Percentiles rank a stretch among this genome's conserved stretches.
Conservation (phyloP, 306 rosid genomes). For the Carpinus viminea region DNA sequence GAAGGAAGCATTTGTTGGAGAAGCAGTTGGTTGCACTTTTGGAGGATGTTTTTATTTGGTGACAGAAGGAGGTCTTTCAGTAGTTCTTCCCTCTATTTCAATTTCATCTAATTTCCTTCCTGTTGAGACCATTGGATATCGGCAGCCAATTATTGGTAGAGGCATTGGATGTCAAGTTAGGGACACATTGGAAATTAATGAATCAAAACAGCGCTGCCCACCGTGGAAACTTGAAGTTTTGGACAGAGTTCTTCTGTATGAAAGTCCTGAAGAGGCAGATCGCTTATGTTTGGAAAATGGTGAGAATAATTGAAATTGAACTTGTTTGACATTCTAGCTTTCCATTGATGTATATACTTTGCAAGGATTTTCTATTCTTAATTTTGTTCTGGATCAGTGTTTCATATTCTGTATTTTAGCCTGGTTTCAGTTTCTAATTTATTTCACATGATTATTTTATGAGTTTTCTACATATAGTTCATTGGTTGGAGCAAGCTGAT, state of each 20-base stretch:
- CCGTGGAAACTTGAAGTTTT: slow-evolving; percentile 80
- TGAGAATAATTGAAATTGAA: slow-evolving; percentile 42
- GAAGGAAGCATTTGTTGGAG: slow-evolving; percentile 62
- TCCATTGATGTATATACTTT: not conserved
- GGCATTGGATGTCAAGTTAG: slow-evolving; percentile 44
- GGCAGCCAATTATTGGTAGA: slow-evolving; percentile 43
- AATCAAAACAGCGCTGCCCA: slow-evolving; percentile 44
- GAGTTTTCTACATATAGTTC: not conserved
- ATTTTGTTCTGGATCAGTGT: not conserved
- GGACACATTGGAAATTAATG: slow-evolving; percentile 48
- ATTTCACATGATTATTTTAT: too few species aligned
- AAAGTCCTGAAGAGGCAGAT: slow-evolving; percentile 78
- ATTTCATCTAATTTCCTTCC: slow-evolving; percentile 63
- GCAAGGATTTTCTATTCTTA: not conserved
- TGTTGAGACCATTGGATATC: slow-evolving; percentile 56
- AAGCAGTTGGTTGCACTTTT: slow-evolving; percentile 82
- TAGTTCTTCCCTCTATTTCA: slow-evolving; percentile 76
- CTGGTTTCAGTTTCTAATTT: not conserved
- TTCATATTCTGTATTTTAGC: not conserved
- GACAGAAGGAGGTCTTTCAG: slow-evolving; percentile 74
- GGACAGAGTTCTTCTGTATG: slow-evolving; percentile 85
- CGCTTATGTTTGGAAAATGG: slow-evolving; percentile 83
- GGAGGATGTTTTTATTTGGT: slow-evolving; percentile 82
- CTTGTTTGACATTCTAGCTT: slow-evolving; percentile 11
- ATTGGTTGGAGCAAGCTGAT: not conserved